These are phyloP conservation scores for Niebla homalea DNA, from an alignment of 495 filamentous ascomycete species.

Conservation along the genomic window DNA sequence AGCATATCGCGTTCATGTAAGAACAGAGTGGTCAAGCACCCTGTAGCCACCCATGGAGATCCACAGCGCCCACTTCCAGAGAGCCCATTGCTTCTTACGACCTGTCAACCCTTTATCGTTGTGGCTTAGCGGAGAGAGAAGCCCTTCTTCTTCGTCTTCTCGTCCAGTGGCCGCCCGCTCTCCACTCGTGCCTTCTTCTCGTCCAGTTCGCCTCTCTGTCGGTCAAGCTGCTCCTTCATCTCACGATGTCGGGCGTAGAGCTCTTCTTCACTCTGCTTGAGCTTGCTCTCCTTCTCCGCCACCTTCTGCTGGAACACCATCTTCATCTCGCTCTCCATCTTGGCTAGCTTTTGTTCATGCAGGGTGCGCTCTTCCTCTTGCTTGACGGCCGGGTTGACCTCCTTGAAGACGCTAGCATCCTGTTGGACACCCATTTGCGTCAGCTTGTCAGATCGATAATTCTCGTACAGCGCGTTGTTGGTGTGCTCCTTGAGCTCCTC, in stretches of 20 bases:
- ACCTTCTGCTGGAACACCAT: slow-evolving; percentile 99
- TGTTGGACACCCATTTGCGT: slow-evolving; percentile 95
- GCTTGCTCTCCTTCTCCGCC: slow-evolving; percentile 96
- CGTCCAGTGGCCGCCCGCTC: slow-evolving; percentile 86
- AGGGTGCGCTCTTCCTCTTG: slow-evolving; percentile 96
- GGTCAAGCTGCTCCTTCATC: slow-evolving; percentile 98
- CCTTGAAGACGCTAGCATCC: slow-evolving; percentile 98
- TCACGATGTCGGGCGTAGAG: slow-evolving; percentile 92
- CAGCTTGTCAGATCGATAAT: slow-evolving; percentile 98
- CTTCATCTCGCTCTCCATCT: slow-evolving; percentile 99
- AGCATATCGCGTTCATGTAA: background rate
- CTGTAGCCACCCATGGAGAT: background rate
- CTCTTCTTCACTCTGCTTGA: slow-evolving; percentile 98
- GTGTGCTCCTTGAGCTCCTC: slow-evolving; percentile 99
- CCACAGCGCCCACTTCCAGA: background rate
- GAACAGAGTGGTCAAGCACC: background rate
- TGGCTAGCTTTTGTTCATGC: slow-evolving; percentile 98
- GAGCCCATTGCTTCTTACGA: too few relatives aligned
- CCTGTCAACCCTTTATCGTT: background rate
- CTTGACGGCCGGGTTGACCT: slow-evolving; percentile 99
- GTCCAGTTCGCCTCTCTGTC: slow-evolving; percentile 84
- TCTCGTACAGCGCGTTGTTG: slow-evolving; percentile 97
- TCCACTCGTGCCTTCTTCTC: slow-evolving; percentile 94
- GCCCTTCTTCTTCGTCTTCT: slow-evolving; percentile 88
- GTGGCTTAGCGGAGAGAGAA: slow-evolving; percentile 80